Base-by-base conservation (phyloP, 1,139 yeast genomes). In the Candida dubliniensis region DNA sequence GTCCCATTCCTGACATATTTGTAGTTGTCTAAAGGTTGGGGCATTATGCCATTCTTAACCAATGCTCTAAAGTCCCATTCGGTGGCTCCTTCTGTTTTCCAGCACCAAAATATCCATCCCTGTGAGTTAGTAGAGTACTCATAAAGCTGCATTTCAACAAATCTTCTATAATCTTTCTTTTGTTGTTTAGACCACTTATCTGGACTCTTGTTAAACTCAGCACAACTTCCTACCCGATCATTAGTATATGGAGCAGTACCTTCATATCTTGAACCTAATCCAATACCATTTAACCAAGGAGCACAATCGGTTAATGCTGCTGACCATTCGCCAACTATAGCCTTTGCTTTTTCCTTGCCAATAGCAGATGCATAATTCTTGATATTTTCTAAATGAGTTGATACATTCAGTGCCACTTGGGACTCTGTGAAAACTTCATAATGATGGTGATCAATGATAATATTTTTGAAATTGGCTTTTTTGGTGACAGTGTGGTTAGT, bases 231-330 rank as follows among this genome's bases (percentile, higher is more conserved):
- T 13, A 70, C 62, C 7, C 56, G 60, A 18, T 67, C 61, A 38
- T 67, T 71, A 8, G 41, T 42, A 55, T 68, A 71, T 1, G 83
- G 72, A 3, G 50, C 41, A 23, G 65, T 67, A 10, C 79, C 78
- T 42, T 87, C 90, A 67, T 77, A 90, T 57, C 98, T 81, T 24
- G 97, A 84, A 42, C 96, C 96, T 45, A 82, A 73, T 38, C 89
- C 88, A 34, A 88, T 95, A 56, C 98, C 98, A 58, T 93, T 93
- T 49, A 93, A 71, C 96, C 96, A 87, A 48, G 75, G 75, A 18
- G 95, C 82, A 72, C 99, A 93, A 67, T 93, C 98, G 10, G 96
- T 89, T 54, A 91, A 73, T 1, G 98, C 97, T 14, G 95, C 97
- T 27, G 95, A 77, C 86, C 93, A 93, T 71, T 93, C 99, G 48